Percentiles rank a stretch among this genome's conserved stretches.
Evolutionary conservation across 192 early-diverging fungal genomes (phyloP).

Genomic region (Entomortierella beljakovae): DNA sequence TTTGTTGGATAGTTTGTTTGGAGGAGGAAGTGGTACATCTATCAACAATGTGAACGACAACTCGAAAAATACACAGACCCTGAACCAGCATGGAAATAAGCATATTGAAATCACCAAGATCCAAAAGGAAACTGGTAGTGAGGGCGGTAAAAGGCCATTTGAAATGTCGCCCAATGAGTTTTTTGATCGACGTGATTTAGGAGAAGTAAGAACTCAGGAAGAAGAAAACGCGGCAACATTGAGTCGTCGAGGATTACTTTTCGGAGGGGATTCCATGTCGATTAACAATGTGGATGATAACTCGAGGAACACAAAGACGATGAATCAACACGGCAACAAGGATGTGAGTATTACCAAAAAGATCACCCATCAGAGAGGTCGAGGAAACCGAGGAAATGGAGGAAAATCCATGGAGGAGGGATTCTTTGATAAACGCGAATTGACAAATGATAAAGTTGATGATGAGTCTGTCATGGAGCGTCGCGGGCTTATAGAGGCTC

Average conservation of each 20-base stretch:
- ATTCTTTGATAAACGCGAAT: background rate
- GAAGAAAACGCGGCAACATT: background rate
- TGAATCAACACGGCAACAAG: slow-evolving; percentile 21
- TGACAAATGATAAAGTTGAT: background rate
- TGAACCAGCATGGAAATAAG: slow-evolving; percentile 19
- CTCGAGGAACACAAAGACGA: slow-evolving; percentile 13
- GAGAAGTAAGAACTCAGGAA: background rate
- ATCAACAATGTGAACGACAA: slow-evolving; percentile 33
- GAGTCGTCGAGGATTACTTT: slow-evolving; percentile 4
- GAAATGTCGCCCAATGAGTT: background rate
- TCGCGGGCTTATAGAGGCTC: slow-evolving; percentile 7
- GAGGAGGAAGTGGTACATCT: slow-evolving; percentile 5
- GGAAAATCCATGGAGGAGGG: background rate
- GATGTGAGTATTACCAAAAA: background rate
- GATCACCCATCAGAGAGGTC: background rate
- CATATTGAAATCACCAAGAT: background rate
- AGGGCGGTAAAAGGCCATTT: background rate
- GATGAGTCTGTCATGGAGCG: background rate
- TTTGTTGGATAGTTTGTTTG: slow-evolving; percentile 9
- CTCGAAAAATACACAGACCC: slow-evolving; percentile 23
- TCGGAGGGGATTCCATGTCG: slow-evolving; percentile 15
- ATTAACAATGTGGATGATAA: slow-evolving; percentile 27
- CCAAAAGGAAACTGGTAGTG: background rate
- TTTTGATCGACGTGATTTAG: background rate
- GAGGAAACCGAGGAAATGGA: background rate